Conservation (phyloP, 495 filamentous ascomycete genomes). For the Trichoderma asperelloides region DNA sequence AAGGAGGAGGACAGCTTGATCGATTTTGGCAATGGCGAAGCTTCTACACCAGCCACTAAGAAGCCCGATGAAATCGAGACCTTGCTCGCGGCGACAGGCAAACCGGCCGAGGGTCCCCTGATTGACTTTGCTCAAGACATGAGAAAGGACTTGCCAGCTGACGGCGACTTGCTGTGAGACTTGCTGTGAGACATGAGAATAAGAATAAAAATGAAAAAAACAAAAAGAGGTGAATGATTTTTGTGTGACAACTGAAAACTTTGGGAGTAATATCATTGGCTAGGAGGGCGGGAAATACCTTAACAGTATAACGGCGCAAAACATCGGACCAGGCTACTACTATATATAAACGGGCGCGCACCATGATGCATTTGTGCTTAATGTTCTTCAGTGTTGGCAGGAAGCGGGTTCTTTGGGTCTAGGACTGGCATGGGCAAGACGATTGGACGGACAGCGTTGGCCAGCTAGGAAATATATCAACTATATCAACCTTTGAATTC, state of each 20-base stretch:
- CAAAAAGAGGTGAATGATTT: neutral
- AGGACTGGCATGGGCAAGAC: neutral
- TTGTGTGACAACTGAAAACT: neutral
- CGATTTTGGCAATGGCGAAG: constrained; percentile 35
- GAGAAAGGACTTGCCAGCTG: constrained; percentile 31
- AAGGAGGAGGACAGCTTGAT: constrained; percentile 30
- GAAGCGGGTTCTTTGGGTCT: neutral
- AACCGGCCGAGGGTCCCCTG: constrained; percentile 27
- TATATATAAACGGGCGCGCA: constrained; percentile 3
- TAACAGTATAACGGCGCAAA: constrained; percentile 4
- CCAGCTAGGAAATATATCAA: neutral
- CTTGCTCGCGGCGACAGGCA: constrained; percentile 33
- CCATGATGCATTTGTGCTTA: neutral
- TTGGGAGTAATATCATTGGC: constrained; percentile 1
- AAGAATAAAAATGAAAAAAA: neutral
- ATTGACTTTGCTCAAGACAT: constrained; percentile 45
- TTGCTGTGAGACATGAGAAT: neutral
- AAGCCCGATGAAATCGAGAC: constrained; percentile 30
- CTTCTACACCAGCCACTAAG: constrained; percentile 13
- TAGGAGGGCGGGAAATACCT: neutral
- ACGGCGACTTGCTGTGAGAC: neutral
- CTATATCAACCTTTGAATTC: neutral
- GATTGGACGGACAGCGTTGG: neutral
- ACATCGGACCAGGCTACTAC: constrained; percentile 1
- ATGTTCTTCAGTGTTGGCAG: neutral